Percentiles rank a stretch among this genome's conserved stretches.
Conservation (phyloP, 139 green algal genomes). For the Desmodesmus armatus region DNA sequence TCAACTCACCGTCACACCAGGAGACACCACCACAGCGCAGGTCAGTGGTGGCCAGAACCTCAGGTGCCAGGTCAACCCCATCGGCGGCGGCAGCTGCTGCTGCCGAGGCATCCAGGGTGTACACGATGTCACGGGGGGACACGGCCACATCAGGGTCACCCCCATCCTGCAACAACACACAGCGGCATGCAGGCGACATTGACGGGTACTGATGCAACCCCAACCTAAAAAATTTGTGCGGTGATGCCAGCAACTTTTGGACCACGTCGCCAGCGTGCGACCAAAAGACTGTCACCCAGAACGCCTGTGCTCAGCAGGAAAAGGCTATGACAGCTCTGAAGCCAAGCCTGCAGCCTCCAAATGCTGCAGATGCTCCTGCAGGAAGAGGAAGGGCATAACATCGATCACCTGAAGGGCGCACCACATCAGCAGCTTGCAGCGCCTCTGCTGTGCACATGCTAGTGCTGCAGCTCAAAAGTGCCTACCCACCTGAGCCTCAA, state of each 20-base stretch:
- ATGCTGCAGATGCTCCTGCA: too few species aligned
- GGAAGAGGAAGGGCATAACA: too few species aligned
- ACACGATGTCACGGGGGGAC: constrained; percentile 95
- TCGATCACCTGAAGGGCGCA: too few species aligned
- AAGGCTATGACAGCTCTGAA: too few species aligned
- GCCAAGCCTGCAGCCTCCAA: too few species aligned
- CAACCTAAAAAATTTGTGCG: neutral
- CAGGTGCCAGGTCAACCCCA: constrained; percentile 5
- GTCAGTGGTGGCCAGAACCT: constrained; percentile 63
- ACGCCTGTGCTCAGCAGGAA: too few species aligned
- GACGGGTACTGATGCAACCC: neutral
- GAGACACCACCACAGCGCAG: constrained; percentile 85
- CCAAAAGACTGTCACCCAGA: too few species aligned
- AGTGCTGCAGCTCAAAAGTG: too few species aligned
- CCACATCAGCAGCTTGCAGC: too few species aligned
- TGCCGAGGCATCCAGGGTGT: constrained; percentile 65
- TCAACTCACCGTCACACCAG: constrained; percentile 79
- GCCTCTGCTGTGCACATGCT: neutral
- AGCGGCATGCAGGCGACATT: neutral
- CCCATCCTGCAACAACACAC: constrained; percentile 72
- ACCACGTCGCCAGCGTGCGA: too few species aligned
- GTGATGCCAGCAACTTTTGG: too few species aligned
- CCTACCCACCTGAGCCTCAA: constrained; percentile 86
- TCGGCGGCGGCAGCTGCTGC: constrained; percentile 13
- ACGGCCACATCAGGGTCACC: constrained; percentile 90